Evolutionary conservation across 192 early-diverging fungal genomes (phyloP), one percentile per base, ranked within the genome.

Genomic region (Coemansia sp.): DNA sequence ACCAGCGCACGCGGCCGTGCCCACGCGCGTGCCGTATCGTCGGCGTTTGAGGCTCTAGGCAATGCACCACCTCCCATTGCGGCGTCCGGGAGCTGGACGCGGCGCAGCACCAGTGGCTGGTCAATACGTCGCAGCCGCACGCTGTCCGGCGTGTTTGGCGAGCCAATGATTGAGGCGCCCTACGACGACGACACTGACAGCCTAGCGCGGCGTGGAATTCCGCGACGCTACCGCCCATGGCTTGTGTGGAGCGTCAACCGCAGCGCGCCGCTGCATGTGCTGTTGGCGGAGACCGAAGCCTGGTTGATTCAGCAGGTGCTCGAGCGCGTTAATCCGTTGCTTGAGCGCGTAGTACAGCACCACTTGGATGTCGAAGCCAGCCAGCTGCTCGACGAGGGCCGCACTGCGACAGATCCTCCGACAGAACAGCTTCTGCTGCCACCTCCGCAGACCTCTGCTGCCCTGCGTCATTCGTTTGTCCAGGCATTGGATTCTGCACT

Each of bases 251-350:
- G 64, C 10, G 71, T 79, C 6, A 79, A 71, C 61, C 64, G 77
- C 26, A 74, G 62, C 38, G 64, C 77, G 12, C 71, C 77, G 22
- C 49, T 79, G 9, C 77, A 79, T n/a, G 77, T 79, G 64, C 76
- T 75, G 59, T 51, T 81, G 23, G 73, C 78, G 0, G 73, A 76
- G 5, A 65, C 68, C 4, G 78, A 81, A 63, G 76, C 69, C 69
- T 81, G 78, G 78, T 63, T 81, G 51, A 81, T 81, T 10, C 73
- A 81, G 59, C 78, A 81, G 66, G 47, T 81, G 0, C 58, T 81
- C 1, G 72, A 74, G 51, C 68, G 73, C 18, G 59, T 76, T 47
- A 81, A 75, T 27, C 78, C 78, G n/a, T 26, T 81, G 58, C 56
- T 81, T 7, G 78, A 81, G 28, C 30, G 60, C 0, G 78, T 81